Evolutionary conservation across 768 basidiomycete species (phyloP).

Genomic region (Nidula microcarpa): DNA sequence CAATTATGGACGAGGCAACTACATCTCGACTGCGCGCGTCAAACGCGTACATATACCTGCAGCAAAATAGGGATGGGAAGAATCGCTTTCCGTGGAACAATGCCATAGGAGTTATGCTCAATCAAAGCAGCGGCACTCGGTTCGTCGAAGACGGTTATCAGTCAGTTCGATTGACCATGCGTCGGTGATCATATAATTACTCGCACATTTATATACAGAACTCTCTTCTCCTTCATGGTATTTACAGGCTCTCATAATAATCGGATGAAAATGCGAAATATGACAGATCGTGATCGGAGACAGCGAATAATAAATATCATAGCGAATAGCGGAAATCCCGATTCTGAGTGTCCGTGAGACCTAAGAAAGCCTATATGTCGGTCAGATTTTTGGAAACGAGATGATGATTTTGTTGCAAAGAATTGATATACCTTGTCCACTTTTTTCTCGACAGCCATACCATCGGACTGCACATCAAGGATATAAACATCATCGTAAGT

Average conservation of each 20-base stretch:
- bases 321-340: constrained; percentile 71
- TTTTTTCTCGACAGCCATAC: constrained; percentile 45
- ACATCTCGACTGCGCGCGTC: constrained; percentile 42
- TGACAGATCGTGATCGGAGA: too few species aligned
- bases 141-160: constrained; percentile 32
- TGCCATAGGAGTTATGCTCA: constrained; percentile 42
- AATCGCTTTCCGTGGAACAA: constrained; percentile 50
- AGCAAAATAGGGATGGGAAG: constrained; percentile 13
- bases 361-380: constrained; percentile 58
- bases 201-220: too few species aligned
- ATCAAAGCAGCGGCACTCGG: constrained; percentile 46
- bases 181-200: too few species aligned
- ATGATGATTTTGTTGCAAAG: constrained; percentile 8
- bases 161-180: constrained; percentile 7
- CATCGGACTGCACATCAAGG: constrained; percentile 40
- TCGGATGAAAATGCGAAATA: too few species aligned
- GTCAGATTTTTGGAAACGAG: constrained; percentile 1
- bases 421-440: constrained; percentile 51
- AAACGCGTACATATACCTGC: constrained; percentile 35
- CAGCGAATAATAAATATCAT: constrained; percentile 12
- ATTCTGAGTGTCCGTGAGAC: constrained; percentile 73
- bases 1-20: constrained; percentile 22
- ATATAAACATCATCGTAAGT: constrained; percentile 62
- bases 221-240: too few species aligned
- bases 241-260: too few species aligned